Conservation (phyloP, 2,329 filamentous ascomycete species). For the Aspergillus oerlinghausenensis region DNA sequence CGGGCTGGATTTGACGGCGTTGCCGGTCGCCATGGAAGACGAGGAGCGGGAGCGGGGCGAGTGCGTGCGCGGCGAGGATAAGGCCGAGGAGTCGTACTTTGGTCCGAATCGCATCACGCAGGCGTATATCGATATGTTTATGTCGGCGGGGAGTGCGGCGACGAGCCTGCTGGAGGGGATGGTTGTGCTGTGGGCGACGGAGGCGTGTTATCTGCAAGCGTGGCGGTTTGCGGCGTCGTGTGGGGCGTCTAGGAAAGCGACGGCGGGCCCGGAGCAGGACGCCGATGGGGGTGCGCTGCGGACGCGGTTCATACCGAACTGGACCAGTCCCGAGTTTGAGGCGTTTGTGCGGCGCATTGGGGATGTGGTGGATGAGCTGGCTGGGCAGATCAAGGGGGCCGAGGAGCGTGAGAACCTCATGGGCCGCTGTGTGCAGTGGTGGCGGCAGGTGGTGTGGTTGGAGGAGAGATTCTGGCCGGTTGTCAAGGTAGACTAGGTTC, state of each 20-base stretch:
- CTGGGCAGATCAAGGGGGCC: constrained; percentile 36
- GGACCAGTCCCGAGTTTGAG: constrained; percentile 59
- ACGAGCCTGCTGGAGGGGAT: constrained; percentile 61
- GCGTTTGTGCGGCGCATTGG: constrained; percentile 55
- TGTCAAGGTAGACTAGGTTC: constrained; percentile 12
- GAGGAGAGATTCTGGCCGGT: constrained; percentile 59
- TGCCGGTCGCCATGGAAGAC: constrained; percentile 19
- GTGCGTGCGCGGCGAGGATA: background rate
- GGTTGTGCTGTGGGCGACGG: constrained; percentile 72
- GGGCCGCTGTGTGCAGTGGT: constrained; percentile 46
- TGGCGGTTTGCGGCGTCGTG: constrained; percentile 46
- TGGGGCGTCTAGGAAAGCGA: constrained; percentile 25
- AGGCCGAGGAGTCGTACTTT: constrained; percentile 8
- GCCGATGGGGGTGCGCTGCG: constrained; percentile 62
- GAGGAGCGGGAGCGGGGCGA: constrained; percentile 25
- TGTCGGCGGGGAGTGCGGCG: constrained; percentile 50
- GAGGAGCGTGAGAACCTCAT: constrained; percentile 36
- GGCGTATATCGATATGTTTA: constrained; percentile 56
- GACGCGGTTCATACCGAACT: constrained; percentile 63
- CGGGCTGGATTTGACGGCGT: constrained; percentile 47
- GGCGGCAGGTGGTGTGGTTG: constrained; percentile 47
- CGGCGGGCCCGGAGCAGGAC: constrained; percentile 38
- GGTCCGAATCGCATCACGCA: constrained; percentile 45
- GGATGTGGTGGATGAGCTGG: constrained; percentile 52
- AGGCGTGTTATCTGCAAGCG: constrained; percentile 59